Percentiles rank a stretch among this genome's conserved stretches.
Conservation (phyloP, 805 yeast species). For the Scheffersomyces amazonensis region DNA sequence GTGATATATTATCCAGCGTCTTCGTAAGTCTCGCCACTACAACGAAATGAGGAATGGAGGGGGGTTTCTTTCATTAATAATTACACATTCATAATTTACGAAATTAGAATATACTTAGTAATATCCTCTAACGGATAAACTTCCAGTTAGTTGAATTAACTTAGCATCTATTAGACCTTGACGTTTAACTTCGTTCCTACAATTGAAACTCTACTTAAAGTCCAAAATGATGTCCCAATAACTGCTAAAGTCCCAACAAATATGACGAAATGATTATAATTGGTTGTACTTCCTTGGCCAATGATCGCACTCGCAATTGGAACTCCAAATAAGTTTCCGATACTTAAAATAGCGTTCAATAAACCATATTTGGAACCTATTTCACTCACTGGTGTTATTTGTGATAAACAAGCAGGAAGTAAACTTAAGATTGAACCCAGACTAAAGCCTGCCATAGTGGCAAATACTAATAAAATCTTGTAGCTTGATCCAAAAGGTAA, state of each 20-base stretch:
- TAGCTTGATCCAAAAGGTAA: constrained; percentile 28
- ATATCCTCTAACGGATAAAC: no score
- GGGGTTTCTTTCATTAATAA: no score
- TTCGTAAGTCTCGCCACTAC: no score
- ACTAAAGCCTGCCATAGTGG: constrained; percentile 33
- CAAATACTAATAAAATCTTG: constrained; percentile 27
- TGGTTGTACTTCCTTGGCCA: constrained; percentile 18
- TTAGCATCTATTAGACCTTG: no score
- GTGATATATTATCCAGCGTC: no score
- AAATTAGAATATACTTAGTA: no score
- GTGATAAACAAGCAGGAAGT: constrained; percentile 53
- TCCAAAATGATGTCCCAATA: constrained; percentile 27
- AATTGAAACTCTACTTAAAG: constrained; percentile 14
- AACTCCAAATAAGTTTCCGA: constrained; percentile 31
- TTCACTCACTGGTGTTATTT: constrained; percentile 44
- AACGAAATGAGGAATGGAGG: no score
- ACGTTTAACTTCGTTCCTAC: constrained; percentile 20
- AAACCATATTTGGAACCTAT: constrained; percentile 37
- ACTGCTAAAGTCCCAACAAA: constrained; percentile 28
- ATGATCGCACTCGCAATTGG: constrained; percentile 33
- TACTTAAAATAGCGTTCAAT: constrained; percentile 25
- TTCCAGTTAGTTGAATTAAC: no score
- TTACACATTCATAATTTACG: no score
- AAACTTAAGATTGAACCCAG: constrained; percentile 33
- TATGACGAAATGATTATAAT: constrained; percentile 28